phyloP scores from a whole-genome alignment of 1,284 basidiomycete genomes.

The Ustilago shanxiensis region DNA sequence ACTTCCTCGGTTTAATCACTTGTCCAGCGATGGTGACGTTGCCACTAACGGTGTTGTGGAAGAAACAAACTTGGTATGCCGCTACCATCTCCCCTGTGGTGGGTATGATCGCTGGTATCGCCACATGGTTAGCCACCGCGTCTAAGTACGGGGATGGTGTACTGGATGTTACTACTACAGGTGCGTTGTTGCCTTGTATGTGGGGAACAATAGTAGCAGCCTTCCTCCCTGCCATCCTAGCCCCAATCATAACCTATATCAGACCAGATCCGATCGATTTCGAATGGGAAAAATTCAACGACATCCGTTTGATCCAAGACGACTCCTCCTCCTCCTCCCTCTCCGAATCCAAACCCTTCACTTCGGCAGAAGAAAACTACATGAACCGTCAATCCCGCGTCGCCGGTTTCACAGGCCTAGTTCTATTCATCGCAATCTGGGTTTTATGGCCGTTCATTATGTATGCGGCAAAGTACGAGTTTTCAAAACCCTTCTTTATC shows the following conservation, averaged over 20 bases:
- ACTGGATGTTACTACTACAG: slow-evolving; percentile 40
- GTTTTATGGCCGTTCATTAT: slow-evolving; percentile 67
- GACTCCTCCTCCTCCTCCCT: slow-evolving; percentile 18
- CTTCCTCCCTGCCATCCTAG: slow-evolving; percentile 44
- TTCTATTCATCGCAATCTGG: slow-evolving; percentile 61
- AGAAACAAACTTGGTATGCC: slow-evolving; percentile 56
- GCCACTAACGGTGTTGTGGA: slow-evolving; percentile 63
- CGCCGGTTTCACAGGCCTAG: slow-evolving; percentile 26
- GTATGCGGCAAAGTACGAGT: slow-evolving; percentile 65
- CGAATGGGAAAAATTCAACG: slow-evolving; percentile 55
- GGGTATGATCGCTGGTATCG: slow-evolving; percentile 61
- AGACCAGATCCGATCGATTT: slow-evolving; percentile 39
- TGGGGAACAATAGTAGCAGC: slow-evolving; percentile 63
- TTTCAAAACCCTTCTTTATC: slow-evolving; percentile 57
- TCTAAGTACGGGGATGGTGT: slow-evolving; percentile 49
- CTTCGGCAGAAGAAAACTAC: slow-evolving; percentile 30
- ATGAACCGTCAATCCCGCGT: slow-evolving; percentile 32
- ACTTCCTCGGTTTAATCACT: slow-evolving; percentile 64
- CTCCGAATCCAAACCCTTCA: too few relatives aligned
- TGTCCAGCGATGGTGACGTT: slow-evolving; percentile 61
- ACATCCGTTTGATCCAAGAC: slow-evolving; percentile 46
- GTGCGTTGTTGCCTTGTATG: slow-evolving; percentile 56
- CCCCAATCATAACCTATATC: slow-evolving; percentile 35
- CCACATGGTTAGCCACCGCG: slow-evolving; percentile 63
- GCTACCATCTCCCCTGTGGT: slow-evolving; percentile 51